phyloP scores from a whole-genome alignment of 129 eudicot genomes.

The Chrysanthemum lavandulifolium region DNA sequence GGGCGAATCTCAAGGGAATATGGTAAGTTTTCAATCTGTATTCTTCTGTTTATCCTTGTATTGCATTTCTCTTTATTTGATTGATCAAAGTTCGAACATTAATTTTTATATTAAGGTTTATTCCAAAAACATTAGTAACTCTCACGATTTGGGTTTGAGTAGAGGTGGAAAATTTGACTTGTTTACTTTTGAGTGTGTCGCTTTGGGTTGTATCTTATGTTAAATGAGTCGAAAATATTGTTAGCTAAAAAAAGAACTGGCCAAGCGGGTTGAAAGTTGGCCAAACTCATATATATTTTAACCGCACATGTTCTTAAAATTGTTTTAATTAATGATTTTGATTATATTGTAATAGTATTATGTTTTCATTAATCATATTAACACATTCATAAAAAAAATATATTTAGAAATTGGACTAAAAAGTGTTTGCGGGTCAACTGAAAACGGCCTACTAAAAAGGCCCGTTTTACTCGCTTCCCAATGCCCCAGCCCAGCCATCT shows the following conservation, averaged over 20 bases:
- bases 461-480: not conserved
- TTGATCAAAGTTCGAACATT: not conserved
- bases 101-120: constrained; percentile 5
- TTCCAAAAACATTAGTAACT: not conserved
- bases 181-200: not conserved
- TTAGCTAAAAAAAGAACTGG: not conserved
- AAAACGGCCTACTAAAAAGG: too few species aligned
- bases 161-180: not conserved
- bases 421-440: too few species aligned
- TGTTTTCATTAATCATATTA: too few species aligned
- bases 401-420: too few species aligned
- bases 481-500: not conserved
- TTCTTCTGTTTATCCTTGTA: not conserved
- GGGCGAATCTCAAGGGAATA: constrained; percentile 43
- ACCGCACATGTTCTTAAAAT: too few species aligned
- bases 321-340: too few species aligned
- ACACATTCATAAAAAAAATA: too few species aligned
- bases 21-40: constrained; percentile 38
- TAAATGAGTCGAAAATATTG: not conserved
- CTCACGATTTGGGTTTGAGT: too few species aligned
- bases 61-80: not conserved
- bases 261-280: too few species aligned
- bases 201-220: not conserved
- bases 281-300: not conserved
- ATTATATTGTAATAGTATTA: too few species aligned